phyloP scores from a whole-genome alignment of 148 eudicot genomes.

The Chenopodium suecicum region DNA sequence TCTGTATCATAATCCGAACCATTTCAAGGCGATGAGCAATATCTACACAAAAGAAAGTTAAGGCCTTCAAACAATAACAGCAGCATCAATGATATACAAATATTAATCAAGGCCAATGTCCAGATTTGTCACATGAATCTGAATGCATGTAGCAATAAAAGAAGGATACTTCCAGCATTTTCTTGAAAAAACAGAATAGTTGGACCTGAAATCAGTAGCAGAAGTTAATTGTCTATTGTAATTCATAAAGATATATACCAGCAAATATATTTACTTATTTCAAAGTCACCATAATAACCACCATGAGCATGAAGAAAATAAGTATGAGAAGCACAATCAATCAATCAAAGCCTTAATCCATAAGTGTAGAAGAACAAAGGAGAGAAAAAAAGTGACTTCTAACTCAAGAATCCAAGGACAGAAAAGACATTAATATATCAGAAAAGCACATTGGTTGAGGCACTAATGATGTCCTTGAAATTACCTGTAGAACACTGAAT shows the following conservation, averaged over 20 bases:
- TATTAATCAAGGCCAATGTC: background rate
- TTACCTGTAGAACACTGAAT: background rate
- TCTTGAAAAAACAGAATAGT: constrained; percentile 95
- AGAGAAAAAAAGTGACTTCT: background rate
- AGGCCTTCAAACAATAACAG: constrained; percentile 38
- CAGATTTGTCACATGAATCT: background rate
- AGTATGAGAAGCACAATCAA: background rate
- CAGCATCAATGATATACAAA: background rate
- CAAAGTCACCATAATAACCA: background rate
- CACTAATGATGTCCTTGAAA: background rate
- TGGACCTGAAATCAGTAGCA: constrained; percentile 66
- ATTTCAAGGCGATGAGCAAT: constrained; percentile 99
- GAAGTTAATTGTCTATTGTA: constrained; percentile 3
- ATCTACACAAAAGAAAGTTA: constrained; percentile 61
- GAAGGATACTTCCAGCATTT: constrained; percentile 99
- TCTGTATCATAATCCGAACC: constrained; percentile 90
- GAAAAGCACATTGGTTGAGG: background rate
- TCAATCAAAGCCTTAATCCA: too few species aligned
- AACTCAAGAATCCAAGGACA: background rate
- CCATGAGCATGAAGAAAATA: background rate
- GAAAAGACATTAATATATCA: background rate
- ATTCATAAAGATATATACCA: background rate
- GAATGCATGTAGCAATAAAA: constrained; percentile 16
- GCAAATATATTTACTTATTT: background rate
- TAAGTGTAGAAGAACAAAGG: background rate